Evolutionary conservation across 768 basidiomycete species (phyloP).

Genomic region (Boletus edulis): DNA sequence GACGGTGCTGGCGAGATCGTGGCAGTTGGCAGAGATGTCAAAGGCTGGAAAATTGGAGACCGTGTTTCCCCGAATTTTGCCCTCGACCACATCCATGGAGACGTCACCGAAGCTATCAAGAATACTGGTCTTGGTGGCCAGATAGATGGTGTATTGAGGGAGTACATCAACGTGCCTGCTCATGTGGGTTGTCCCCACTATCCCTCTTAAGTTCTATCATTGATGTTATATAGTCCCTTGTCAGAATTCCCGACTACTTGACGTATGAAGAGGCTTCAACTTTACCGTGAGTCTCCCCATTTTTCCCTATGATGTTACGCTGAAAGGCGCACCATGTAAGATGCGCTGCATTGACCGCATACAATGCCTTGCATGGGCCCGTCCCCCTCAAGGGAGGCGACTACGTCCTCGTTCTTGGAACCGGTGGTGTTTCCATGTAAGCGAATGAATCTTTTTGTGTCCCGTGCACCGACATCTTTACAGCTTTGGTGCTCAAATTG

Average conservation of each 20-base stretch:
- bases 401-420: slow-evolving; percentile 53
- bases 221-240: slow-evolving; percentile 37
- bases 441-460: not conserved
- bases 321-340: slow-evolving; percentile 21
- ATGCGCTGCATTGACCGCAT: slow-evolving; percentile 63
- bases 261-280: slow-evolving; percentile 65
- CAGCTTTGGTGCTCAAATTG: slow-evolving; percentile 59
- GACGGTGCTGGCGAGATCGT: slow-evolving; percentile 61
- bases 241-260: slow-evolving; percentile 53
- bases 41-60: slow-evolving; percentile 52
- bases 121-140: slow-evolving; percentile 44
- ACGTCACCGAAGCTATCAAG: slow-evolving; percentile 35
- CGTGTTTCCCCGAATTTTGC: slow-evolving; percentile 55
- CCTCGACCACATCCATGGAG: slow-evolving; percentile 46
- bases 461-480: slow-evolving; percentile 4
- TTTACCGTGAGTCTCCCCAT: slow-evolving; percentile 43
- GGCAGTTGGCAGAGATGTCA: slow-evolving; percentile 39
- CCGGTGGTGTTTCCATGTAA: slow-evolving; percentile 55
- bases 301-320: not conserved
- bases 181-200: slow-evolving; percentile 28
- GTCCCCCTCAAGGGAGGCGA: slow-evolving; percentile 56
- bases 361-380: slow-evolving; percentile 53
- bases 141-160: slow-evolving; percentile 50
- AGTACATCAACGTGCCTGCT: slow-evolving; percentile 51
- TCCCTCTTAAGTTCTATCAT: not conserved